These are phyloP conservation scores for Trichosporon coremiiforme DNA, from an alignment of 1,284 basidiomycete genomes.

Conservation along the genomic window DNA sequence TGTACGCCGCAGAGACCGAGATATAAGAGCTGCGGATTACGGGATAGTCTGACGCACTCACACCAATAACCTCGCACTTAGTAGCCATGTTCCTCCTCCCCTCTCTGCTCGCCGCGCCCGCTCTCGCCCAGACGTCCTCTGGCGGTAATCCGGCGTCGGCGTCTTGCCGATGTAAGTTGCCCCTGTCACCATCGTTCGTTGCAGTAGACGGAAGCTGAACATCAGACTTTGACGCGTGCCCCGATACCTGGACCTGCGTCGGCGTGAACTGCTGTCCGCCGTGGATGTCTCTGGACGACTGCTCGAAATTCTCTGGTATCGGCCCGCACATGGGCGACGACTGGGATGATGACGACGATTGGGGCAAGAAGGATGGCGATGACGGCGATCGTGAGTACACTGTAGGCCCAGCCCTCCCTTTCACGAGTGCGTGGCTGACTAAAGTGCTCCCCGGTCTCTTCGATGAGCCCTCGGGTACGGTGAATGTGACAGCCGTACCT, in stretches of 20 bases:
- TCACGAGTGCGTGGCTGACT: too few species aligned
- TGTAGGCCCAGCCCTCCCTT: too few species aligned
- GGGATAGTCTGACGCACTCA: too few species aligned
- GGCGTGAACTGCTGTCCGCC: not conserved
- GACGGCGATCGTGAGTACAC: too few species aligned
- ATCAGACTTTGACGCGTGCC: not conserved
- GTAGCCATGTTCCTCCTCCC: not conserved
- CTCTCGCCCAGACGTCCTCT: not conserved
- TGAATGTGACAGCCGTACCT: not conserved
- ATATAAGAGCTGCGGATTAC: not conserved
- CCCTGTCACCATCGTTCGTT: too few species aligned
- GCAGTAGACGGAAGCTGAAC: not conserved
- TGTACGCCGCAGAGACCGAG: not conserved
- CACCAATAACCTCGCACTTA: not conserved
- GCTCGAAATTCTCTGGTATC: not conserved
- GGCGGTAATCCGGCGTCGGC: not conserved
- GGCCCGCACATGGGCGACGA: not conserved
- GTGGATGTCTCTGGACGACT: not conserved
- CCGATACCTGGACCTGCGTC: not conserved
- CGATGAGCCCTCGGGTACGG: too few species aligned
- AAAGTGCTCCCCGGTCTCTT: not conserved
- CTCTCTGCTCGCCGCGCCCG: not conserved
- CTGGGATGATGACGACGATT: not conserved
- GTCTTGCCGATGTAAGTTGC: not conserved
- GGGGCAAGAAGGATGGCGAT: not conserved